These are phyloP conservation scores for Crucibulum parvulum DNA, from an alignment of 1,284 basidiomycete genomes.

Conservation along the genomic window DNA sequence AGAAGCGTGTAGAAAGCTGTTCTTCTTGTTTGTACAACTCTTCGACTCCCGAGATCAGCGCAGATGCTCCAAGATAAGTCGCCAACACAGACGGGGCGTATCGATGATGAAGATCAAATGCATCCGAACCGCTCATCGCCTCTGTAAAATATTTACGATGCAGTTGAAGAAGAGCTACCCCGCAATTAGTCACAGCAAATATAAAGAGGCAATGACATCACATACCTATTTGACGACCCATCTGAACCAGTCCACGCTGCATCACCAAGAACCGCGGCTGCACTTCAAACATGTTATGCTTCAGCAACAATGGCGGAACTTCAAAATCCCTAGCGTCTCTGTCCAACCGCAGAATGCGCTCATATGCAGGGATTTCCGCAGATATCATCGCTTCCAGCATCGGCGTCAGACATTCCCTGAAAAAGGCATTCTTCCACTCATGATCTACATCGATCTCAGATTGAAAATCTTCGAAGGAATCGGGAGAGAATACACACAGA, in stretches of 20 bases:
- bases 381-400: conserved; percentile 72
- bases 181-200: background rate
- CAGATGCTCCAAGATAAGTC: conserved; percentile 70
- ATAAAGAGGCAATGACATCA: conserved; percentile 10
- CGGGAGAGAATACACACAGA: conserved; percentile 58
- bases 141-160: conserved; percentile 80
- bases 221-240: conserved; percentile 73
- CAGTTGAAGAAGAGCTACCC: conserved; percentile 70
- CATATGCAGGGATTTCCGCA: conserved; percentile 63
- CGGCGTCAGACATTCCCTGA: conserved; percentile 67
- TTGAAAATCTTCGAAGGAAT: conserved; percentile 1
- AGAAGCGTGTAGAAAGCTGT: conserved; percentile 69
- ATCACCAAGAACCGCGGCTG: conserved; percentile 62
- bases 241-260: conserved; percentile 72
- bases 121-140: conserved; percentile 64
- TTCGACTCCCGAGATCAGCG: conserved; percentile 66
- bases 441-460: conserved; percentile 52
- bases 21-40: conserved; percentile 67
- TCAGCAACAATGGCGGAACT: conserved; percentile 61
- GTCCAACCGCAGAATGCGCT: conserved; percentile 63
- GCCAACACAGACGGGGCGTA: conserved; percentile 78
- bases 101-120: conserved; percentile 68
- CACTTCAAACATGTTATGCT: conserved; percentile 44
- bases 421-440: conserved; percentile 78
- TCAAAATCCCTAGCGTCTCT: conserved; percentile 64